Base-by-base conservation (phyloP, 768 basidiomycete genomes). In the Rhodosporidiobolus odoratus region DNA sequence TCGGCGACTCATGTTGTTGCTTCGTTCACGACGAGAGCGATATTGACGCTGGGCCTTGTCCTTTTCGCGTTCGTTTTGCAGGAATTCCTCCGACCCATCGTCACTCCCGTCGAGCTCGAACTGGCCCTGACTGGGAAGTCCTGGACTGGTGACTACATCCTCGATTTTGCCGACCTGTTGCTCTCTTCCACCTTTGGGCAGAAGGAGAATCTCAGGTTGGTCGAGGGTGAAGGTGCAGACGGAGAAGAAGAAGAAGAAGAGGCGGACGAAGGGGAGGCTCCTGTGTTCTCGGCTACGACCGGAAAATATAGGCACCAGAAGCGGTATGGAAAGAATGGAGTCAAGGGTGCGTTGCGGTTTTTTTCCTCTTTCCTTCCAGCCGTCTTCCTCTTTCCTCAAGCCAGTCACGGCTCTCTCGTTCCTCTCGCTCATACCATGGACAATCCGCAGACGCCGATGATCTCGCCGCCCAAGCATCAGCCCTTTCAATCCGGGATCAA, bases 81-180 rank as follows among this genome's bases (percentile, higher is more conserved):
- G 89, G 94, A 97, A 16, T 99, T 93, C 78, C 82, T 89, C 38
- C 82, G 87, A 32, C 94, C 95, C 0, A 96, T 99, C 56, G 83
- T 99, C 37, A 97, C 95, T 1, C 96, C 96, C 0, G 95, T 86
- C 78, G 96, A 99, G 78, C 83, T 96, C 25, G 86, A 88, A 73
- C 80, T 94, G 4, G 91, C 93, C 0, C 82, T 98, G 17, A 85
- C 86, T 66, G 82, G 83, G 2, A 85, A 88, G 60, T 85, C 79
- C 54, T 95, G 88, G 91, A 88, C 85, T 4, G 89, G 87, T 10
- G 81, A 82, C 58, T 75, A 75, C 66, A 71, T 75, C 58, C 73
- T 75, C 60, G 73, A 75, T 52, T 71, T 75, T 38, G 62, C 66
- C 10, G 43, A 58, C n/a, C 65, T 75, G 3, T 67, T 75, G 21